These are phyloP conservation scores for Citrus unshiu DNA, from an alignment of 345 rosid species.

Conservation along the genomic window DNA sequence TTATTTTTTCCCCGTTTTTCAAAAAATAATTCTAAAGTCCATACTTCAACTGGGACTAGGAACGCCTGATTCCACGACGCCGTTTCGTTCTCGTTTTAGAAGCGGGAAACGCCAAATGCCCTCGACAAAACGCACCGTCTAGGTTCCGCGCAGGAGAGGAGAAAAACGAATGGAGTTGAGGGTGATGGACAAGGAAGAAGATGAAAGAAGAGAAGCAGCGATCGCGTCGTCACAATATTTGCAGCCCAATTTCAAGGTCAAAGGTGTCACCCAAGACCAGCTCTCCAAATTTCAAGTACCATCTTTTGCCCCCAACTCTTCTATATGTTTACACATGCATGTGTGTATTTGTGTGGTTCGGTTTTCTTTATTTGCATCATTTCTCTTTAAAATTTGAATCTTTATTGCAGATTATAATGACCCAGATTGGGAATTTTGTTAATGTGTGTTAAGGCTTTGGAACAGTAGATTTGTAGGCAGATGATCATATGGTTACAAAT, in stretches of 20 bases:
- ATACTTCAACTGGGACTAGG: too few species aligned
- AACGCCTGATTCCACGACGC: too few species aligned
- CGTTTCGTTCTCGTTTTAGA: too few species aligned
- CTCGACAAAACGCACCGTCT: too few species aligned
- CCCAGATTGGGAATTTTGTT: not conserved
- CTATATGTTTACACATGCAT: not conserved
- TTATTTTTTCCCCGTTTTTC: too few species aligned
- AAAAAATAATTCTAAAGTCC: too few species aligned
- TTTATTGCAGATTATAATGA: not conserved
- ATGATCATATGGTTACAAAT: not conserved
- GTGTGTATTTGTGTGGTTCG: not conserved
- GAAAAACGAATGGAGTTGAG: not conserved
- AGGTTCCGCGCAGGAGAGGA: too few species aligned
- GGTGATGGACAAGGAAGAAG: conserved; percentile 31
- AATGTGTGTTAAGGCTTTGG: not conserved
- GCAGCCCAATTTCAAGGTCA: conserved; percentile 38
- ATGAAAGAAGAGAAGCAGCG: conserved; percentile 49
- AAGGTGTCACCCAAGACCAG: conserved; percentile 39
- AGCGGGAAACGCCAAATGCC: too few species aligned
- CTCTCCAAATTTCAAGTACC: conserved; percentile 55
- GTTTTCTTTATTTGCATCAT: not conserved
- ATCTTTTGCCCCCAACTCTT: not conserved
- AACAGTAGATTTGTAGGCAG: not conserved
- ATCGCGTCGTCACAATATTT: conserved; percentile 43
- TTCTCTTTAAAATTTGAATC: not conserved